These are phyloP conservation scores for Tuctoria greenei DNA, from an alignment of 176 grass and related monocot species.

Conservation along the genomic window DNA sequence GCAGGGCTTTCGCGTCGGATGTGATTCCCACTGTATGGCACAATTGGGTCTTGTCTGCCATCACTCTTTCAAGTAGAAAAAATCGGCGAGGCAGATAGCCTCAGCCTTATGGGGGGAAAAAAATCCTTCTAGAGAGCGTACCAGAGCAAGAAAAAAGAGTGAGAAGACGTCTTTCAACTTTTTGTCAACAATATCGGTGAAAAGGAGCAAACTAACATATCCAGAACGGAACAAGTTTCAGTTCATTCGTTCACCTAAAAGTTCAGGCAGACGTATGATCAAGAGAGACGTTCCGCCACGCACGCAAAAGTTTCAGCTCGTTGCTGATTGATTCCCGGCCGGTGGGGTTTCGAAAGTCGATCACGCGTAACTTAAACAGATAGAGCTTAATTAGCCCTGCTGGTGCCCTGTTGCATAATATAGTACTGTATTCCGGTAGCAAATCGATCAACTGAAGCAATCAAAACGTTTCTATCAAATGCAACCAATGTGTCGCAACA, in stretches of 20 bases:
- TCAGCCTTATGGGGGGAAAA: too few species aligned
- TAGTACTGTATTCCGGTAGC: conserved; percentile 9
- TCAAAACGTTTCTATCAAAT: neutral
- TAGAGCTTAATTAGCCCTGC: neutral
- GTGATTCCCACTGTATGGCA: too few species aligned
- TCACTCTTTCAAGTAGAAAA: neutral
- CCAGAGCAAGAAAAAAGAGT: too few species aligned
- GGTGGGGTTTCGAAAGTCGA: too few species aligned
- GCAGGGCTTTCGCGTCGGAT: too few species aligned
- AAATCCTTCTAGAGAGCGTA: too few species aligned
- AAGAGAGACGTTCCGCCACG: conserved; percentile 22
- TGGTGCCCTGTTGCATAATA: conserved; percentile 2
- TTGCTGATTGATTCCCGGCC: neutral
- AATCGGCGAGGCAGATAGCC: neutral
- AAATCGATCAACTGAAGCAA: neutral
- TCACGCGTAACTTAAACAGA: too few species aligned
- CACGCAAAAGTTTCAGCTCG: neutral
- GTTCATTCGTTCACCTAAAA: conserved; percentile 21
- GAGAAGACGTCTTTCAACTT: neutral
- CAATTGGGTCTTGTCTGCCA: neutral
- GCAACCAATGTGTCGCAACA: conserved; percentile 22
- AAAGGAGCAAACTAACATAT: conserved; percentile 12
- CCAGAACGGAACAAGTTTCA: neutral
- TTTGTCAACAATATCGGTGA: neutral
- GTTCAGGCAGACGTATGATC: neutral